phyloP scores from a whole-genome alignment of 371 early-diverging fungal species.

The Chytridiales sp. region DNA sequence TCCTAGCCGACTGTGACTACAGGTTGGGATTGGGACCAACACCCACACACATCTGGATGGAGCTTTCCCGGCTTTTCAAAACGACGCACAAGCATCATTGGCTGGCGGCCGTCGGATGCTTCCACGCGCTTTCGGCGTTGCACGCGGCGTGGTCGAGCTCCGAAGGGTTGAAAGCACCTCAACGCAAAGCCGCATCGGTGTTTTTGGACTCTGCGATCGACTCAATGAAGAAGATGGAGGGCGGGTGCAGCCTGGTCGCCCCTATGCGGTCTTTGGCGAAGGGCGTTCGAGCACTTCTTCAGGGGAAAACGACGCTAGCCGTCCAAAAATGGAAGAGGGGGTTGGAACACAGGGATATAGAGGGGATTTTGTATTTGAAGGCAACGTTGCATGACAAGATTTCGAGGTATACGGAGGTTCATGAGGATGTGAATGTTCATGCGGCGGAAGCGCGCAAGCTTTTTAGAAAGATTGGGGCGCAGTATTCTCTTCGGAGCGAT shows the following conservation, averaged over 20 bases:
- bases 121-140: slow-evolving; percentile 4
- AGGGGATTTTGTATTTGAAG: slow-evolving; percentile 12
- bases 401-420: slow-evolving; percentile 11
- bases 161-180: background rate
- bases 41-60: background rate
- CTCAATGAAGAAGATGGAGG: slow-evolving; percentile 20
- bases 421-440: slow-evolving; percentile 10
- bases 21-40: background rate
- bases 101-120: slow-evolving; percentile 10
- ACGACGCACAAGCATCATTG: slow-evolving; percentile 3
- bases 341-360: background rate
- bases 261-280: slow-evolving; percentile 25
- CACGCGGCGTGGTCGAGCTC: slow-evolving; percentile 1
- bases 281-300: slow-evolving; percentile 19
- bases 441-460: slow-evolving; percentile 16
- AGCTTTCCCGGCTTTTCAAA: background rate
- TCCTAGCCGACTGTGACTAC: slow-evolving; percentile 7
- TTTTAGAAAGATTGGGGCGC: slow-evolving; percentile 23
- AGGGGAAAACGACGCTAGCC: slow-evolving; percentile 22
- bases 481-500: too few relatives aligned
- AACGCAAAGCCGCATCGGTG: background rate
- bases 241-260: slow-evolving; percentile 15
- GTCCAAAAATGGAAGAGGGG: slow-evolving; percentile 30
- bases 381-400: slow-evolving; percentile 15
- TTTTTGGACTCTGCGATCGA: slow-evolving; percentile 18